These are phyloP conservation scores for Geoglossum glabrum DNA, from an alignment of 495 filamentous ascomycete species.

Conservation along the genomic window DNA sequence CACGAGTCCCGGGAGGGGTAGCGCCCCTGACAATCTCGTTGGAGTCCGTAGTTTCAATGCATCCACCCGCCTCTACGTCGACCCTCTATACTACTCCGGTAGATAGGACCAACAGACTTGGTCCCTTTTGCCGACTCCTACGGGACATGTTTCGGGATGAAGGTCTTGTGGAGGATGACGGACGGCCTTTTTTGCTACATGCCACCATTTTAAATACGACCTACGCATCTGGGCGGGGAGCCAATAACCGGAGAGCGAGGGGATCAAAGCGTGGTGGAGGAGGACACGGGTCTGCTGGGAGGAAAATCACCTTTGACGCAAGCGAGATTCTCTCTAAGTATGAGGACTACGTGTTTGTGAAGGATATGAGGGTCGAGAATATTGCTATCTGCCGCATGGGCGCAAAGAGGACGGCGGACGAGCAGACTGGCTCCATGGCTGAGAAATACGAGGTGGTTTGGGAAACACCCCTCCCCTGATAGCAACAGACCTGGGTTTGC, in stretches of 20 bases:
- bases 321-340: slow-evolving; percentile 28
- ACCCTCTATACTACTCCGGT: slow-evolving; percentile 34
- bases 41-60: slow-evolving; percentile 18
- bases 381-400: slow-evolving; percentile 64
- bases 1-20: slow-evolving; percentile 13
- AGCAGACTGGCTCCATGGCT: not conserved
- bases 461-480: not conserved
- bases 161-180: slow-evolving; percentile 39
- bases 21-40: slow-evolving; percentile 12
- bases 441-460: slow-evolving; percentile 1
- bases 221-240: slow-evolving; percentile 35
- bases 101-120: slow-evolving; percentile 35
- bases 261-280: slow-evolving; percentile 5
- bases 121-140: slow-evolving; percentile 41
- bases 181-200: slow-evolving; percentile 53
- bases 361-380: slow-evolving; percentile 35
- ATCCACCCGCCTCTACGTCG: slow-evolving; percentile 21
- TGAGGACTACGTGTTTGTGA: slow-evolving; percentile 38
- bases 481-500: not conserved
- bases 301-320: slow-evolving; percentile 31
- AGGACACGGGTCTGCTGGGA: slow-evolving; percentile 10
- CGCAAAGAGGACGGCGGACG: slow-evolving; percentile 35
- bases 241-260: slow-evolving; percentile 1
- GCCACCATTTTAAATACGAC: slow-evolving; percentile 78
- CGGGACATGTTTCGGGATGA: slow-evolving; percentile 37